A percentile compares a stretch with the other conserved stretches of the same genome.
Evolutionary conservation across 2,329 filamentous ascomycete genomes (phyloP).

Genomic region (Mariannaea sp.): DNA sequence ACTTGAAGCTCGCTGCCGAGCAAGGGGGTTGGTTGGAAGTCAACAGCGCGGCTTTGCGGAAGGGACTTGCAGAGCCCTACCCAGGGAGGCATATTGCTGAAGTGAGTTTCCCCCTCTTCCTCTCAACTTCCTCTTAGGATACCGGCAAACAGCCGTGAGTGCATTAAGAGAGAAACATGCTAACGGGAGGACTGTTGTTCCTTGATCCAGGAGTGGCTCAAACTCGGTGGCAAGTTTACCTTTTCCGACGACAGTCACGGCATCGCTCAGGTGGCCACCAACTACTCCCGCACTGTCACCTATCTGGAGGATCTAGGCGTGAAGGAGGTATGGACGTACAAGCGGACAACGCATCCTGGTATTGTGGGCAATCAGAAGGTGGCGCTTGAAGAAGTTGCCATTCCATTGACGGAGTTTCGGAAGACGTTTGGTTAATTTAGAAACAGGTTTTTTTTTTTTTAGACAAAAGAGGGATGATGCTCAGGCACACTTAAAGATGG

Average conservation of each 20-base stretch:
- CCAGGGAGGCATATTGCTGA: slow-evolving; percentile 78
- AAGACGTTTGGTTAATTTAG: slow-evolving; percentile 32
- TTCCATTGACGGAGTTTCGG: slow-evolving; percentile 49
- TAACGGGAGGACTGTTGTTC: no score
- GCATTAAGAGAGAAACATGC: not conserved
- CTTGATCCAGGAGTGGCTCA: slow-evolving; percentile 72
- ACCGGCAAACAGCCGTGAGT: no score
- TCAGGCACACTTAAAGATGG: slow-evolving; percentile 1
- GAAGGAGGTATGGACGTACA: slow-evolving; percentile 62
- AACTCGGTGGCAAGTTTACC: slow-evolving; percentile 79
- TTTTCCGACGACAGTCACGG: slow-evolving; percentile 96
- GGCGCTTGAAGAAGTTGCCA: slow-evolving; percentile 48
- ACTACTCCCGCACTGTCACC: slow-evolving; percentile 72
- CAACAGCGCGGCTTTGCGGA: slow-evolving; percentile 85
- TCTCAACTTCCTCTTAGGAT: no score
- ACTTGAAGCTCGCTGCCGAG: slow-evolving; percentile 69
- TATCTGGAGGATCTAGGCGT: slow-evolving; percentile 73
- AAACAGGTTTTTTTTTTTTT: no score
- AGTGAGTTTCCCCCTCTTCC: slow-evolving; percentile 50
- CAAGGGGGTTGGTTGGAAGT: slow-evolving; percentile 88
- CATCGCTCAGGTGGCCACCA: slow-evolving; percentile 82
- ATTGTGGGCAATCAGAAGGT: slow-evolving; percentile 40
- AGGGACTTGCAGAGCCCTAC: slow-evolving; percentile 91
- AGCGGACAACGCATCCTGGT: slow-evolving; percentile 43
- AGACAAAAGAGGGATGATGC: not conserved